Evolutionary conservation across 768 basidiomycete genomes (phyloP).

Genomic region (Crassisporium funariophilum): DNA sequence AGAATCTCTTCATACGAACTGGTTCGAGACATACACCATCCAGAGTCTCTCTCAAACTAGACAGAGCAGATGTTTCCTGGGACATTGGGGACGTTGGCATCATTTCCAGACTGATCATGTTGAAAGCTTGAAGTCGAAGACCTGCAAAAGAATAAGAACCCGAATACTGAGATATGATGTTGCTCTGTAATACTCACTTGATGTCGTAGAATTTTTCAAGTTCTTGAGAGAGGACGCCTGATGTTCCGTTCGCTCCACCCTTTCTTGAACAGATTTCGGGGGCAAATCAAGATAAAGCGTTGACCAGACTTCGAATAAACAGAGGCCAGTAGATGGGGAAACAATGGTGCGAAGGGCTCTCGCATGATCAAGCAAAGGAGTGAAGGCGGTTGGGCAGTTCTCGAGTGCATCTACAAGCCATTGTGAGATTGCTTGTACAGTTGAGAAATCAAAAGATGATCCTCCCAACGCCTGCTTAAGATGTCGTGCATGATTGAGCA

Average conservation of each 20-base stretch:
- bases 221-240: constrained; percentile 18
- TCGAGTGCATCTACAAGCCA: constrained; percentile 51
- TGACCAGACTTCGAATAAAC: constrained; percentile 74
- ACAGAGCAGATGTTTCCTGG: constrained; percentile 11
- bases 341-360: constrained; percentile 48
- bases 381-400: constrained; percentile 34
- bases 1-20: neutral
- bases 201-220: constrained; percentile 15
- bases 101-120: constrained; percentile 40
- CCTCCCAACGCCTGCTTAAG: constrained; percentile 44
- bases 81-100: constrained; percentile 25
- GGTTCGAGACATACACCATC: constrained; percentile 14
- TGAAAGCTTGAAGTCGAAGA: constrained; percentile 42
- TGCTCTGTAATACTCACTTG: constrained; percentile 11
- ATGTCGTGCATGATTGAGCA: constrained; percentile 41
- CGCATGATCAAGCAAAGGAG: constrained; percentile 31
- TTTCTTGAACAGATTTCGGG: constrained; percentile 8
- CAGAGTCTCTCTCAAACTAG: constrained; percentile 16
- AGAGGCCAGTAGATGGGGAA: constrained; percentile 69
- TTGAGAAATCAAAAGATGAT: constrained; percentile 63
- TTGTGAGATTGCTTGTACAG: constrained; percentile 56
- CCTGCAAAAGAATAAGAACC: constrained; percentile 24
- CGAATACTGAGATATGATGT: neutral
- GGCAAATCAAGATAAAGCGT: constrained; percentile 36
- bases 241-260: constrained; percentile 11